Evolutionary conservation across 306 rosid species (phyloP).

Genomic region (Cicer pinnatifidum): DNA sequence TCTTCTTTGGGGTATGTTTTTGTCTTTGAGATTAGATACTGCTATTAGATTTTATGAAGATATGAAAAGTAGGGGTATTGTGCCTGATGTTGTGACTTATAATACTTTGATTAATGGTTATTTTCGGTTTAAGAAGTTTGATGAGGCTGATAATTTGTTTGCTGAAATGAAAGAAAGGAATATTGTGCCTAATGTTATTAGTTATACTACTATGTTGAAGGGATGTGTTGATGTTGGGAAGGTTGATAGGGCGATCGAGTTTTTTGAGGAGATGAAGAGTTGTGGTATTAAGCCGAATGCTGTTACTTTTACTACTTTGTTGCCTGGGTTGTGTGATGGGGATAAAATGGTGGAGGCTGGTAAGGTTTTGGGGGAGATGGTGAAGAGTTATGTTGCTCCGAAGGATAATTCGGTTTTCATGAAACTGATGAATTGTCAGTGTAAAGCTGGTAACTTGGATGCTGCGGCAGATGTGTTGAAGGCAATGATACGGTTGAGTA

Average conservation of each 20-base stretch:
- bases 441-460: conserved; percentile 77
- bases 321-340: conserved; percentile 82
- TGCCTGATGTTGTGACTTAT: conserved; percentile 75
- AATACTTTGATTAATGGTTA: conserved; percentile 86
- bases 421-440: conserved; percentile 62
- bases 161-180: conserved; percentile 79
- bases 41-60: conserved; percentile 80
- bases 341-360: conserved; percentile 65
- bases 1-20: conserved; percentile 87
- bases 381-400: conserved; percentile 64
- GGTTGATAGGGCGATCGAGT: conserved; percentile 59
- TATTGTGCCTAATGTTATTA: conserved; percentile 71
- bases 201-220: conserved; percentile 81
- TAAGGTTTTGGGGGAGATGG: conserved; percentile 74
- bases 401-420: conserved; percentile 75
- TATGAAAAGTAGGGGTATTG: conserved; percentile 66
- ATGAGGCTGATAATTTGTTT: conserved; percentile 80
- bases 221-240: conserved; percentile 71
- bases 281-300: conserved; percentile 77
- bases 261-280: conserved; percentile 77
- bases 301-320: conserved; percentile 68
- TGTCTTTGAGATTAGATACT: conserved; percentile 77
- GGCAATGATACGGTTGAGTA: conserved; percentile 75
- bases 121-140: conserved; percentile 73
- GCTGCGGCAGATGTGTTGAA: conserved; percentile 78